Evolutionary conservation across 2,329 filamentous ascomycete species (phyloP).

Genomic region (Fusarium transvaalense): DNA sequence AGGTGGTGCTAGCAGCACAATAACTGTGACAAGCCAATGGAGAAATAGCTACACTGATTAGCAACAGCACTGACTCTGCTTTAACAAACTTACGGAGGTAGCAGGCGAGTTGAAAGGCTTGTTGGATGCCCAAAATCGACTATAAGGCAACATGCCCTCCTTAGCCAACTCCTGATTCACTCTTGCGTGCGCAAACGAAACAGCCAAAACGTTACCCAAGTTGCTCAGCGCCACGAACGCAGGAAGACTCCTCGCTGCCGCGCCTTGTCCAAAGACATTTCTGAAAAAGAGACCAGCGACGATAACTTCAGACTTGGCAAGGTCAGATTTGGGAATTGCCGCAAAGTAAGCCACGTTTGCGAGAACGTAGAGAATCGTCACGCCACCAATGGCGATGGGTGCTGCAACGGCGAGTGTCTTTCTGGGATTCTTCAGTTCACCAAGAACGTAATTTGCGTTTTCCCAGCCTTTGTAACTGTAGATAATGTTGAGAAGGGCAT

Average conservation of each 20-base stretch:
- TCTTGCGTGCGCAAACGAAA: conserved; percentile 70
- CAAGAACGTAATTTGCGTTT: conserved; percentile 72
- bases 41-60: conserved; percentile 63
- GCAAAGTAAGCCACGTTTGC: conserved; percentile 76
- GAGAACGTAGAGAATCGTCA: conserved; percentile 71
- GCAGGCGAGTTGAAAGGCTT: conserved; percentile 75
- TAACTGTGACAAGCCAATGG: conserved; percentile 74
- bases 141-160: conserved; percentile 75
- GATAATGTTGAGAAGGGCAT: conserved; percentile 68
- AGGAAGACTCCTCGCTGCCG: conserved; percentile 62
- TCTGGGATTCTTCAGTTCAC: conserved; percentile 67
- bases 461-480: conserved; percentile 75
- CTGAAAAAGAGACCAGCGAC: conserved; percentile 72
- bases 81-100: conserved; percentile 57
- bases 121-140: conserved; percentile 76
- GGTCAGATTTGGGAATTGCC: conserved; percentile 68
- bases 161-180: conserved; percentile 76
- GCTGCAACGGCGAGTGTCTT: conserved; percentile 68
- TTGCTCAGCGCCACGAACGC: conserved; percentile 72
- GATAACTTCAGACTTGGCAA: conserved; percentile 69
- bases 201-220: conserved; percentile 71
- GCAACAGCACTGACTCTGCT: not conserved
- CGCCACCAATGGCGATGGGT: conserved; percentile 68
- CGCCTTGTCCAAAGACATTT: conserved; percentile 70
- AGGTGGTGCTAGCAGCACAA: conserved; percentile 75